These are phyloP conservation scores for Ustilago curta DNA, from an alignment of 1,284 basidiomycete species.

Conservation along the genomic window DNA sequence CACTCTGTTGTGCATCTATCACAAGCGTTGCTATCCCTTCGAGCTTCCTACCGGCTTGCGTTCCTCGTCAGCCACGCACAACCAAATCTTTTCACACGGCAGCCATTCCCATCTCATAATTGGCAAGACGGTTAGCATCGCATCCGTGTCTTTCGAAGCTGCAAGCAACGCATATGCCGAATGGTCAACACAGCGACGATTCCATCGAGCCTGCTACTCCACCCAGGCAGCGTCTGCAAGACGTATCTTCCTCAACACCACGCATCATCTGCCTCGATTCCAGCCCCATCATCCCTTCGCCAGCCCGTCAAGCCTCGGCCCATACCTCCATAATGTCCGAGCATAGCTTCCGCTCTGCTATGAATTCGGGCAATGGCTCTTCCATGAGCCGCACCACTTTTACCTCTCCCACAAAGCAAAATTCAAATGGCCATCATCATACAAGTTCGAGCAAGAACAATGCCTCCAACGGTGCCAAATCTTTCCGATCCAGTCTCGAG, in stretches of 20 bases:
- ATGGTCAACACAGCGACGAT: constrained; percentile 38
- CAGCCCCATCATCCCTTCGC: constrained; percentile 32
- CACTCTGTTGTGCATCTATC: background rate
- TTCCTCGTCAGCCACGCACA: background rate
- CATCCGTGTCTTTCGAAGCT: background rate
- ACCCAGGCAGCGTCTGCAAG: constrained; percentile 13
- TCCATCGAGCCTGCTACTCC: constrained; percentile 47
- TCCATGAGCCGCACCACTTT: constrained; percentile 38
- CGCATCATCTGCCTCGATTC: constrained; percentile 41
- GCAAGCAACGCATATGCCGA: constrained; percentile 21
- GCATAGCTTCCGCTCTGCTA: constrained; percentile 38
- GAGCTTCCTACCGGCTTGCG: background rate
- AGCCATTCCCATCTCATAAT: too few species aligned
- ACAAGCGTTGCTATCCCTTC: background rate
- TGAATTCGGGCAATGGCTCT: constrained; percentile 28
- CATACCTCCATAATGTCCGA: constrained; percentile 18
- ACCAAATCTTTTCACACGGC: too few species aligned
- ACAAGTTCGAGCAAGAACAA: constrained; percentile 11
- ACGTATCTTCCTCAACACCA: constrained; percentile 14
- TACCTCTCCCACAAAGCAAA: constrained; percentile 10
- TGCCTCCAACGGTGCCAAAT: background rate
- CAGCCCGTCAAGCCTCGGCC: background rate
- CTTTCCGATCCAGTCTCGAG: constrained; percentile 37
- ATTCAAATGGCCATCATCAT: constrained; percentile 6
- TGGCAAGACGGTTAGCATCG: background rate